These are phyloP conservation scores for Marchantia paleacea DNA, from an alignment of 225 moss, liverwort and hornwort species.

Conservation along the genomic window DNA sequence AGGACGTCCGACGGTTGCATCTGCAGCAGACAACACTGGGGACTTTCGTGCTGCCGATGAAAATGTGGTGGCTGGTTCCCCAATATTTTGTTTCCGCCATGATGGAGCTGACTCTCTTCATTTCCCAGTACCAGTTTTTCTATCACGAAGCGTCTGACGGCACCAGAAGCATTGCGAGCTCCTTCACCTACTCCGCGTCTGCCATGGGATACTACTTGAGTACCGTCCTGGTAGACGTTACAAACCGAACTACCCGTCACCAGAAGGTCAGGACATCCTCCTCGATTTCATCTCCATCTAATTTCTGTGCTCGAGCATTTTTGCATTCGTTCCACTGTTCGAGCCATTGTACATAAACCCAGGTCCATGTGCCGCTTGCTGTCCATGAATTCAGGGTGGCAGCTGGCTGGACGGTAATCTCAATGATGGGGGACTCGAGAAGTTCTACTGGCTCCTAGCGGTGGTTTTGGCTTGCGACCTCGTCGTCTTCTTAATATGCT, in stretches of 20 bases:
- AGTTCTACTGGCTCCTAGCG: slow-evolving; percentile 25
- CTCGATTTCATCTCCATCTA: too few relatives aligned
- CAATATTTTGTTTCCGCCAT: not conserved
- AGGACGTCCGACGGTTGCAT: slow-evolving; percentile 13
- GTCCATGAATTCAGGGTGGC: not conserved
- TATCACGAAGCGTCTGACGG: slow-evolving; percentile 22
- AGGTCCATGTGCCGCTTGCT: not conserved
- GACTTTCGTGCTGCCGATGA: slow-evolving; percentile 12
- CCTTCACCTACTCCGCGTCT: slow-evolving; percentile 17
- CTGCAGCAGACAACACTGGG: not conserved
- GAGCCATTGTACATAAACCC: too few relatives aligned
- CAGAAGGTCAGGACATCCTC: slow-evolving; percentile 8
- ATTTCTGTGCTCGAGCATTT: too few relatives aligned
- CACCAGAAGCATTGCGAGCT: slow-evolving; percentile 30
- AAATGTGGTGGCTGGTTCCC: slow-evolving; percentile 34
- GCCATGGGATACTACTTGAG: slow-evolving; percentile 29
- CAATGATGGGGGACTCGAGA: slow-evolving; percentile 9
- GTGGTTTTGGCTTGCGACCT: slow-evolving; percentile 1
- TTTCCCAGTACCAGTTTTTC: slow-evolving; percentile 29
- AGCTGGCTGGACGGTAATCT: slow-evolving; percentile 17
- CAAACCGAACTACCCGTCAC: slow-evolving; percentile 10
- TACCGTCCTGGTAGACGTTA: slow-evolving; percentile 7
- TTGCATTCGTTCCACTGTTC: too few relatives aligned
- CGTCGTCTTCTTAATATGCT: not conserved
- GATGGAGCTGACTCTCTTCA: slow-evolving; percentile 19